phyloP scores from a whole-genome alignment of 306 rosid species.

The Ceratonia siliqua region DNA sequence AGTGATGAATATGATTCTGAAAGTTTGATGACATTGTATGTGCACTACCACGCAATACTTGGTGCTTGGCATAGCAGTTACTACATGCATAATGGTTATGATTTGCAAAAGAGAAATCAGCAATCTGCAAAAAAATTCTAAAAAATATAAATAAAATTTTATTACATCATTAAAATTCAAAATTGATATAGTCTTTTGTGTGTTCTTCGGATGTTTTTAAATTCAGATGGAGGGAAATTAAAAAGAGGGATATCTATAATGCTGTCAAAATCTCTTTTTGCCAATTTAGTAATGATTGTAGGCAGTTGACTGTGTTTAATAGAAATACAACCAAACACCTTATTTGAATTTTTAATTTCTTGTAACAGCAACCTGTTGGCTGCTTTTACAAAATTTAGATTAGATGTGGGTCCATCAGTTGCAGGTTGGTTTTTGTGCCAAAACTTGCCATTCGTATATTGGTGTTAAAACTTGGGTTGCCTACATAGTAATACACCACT shows the following conservation, averaged over 20 bases:
- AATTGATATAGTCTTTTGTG: background rate
- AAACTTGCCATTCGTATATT: background rate
- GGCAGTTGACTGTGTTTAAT: background rate
- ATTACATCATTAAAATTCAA: background rate
- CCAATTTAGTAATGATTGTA: constrained; percentile 7
- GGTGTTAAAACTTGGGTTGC: background rate
- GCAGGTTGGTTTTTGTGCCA: background rate
- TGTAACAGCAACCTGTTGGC: background rate
- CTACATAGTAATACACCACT: too few species aligned
- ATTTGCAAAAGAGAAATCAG: background rate
- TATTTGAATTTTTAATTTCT: background rate
- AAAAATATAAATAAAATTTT: background rate
- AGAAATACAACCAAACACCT: background rate
- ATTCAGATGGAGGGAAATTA: background rate
- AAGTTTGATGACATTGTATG: background rate
- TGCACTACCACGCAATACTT: background rate
- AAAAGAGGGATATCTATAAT: background rate
- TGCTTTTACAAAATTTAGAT: background rate
- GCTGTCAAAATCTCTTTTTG: background rate
- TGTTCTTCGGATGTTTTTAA: background rate
- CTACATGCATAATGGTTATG: background rate
- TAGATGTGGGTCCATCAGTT: background rate
- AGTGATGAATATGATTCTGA: background rate
- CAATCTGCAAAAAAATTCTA: background rate
- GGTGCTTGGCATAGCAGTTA: background rate